These are phyloP conservation scores for Hypoxylon sp. DNA, from an alignment of 2,329 filamentous ascomycete species.

Conservation along the genomic window DNA sequence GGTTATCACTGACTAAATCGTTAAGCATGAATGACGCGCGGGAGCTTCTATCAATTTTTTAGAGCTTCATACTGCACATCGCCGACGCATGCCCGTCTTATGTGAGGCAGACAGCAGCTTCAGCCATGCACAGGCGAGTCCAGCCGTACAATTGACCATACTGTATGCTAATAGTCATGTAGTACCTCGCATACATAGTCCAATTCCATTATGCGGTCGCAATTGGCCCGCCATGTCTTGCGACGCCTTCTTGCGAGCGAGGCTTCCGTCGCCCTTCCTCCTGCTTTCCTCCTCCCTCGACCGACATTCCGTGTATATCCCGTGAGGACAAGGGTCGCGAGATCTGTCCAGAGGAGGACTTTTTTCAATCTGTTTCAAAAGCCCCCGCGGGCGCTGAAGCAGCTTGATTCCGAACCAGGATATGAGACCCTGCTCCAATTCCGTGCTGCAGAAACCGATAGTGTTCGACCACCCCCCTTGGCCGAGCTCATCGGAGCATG, in stretches of 20 bases:
- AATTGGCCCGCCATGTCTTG: slow-evolving; percentile 55
- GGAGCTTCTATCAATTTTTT: slow-evolving; percentile 38
- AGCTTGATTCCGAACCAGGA: slow-evolving; percentile 75
- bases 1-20: slow-evolving; percentile 22
- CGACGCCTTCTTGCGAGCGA: slow-evolving; percentile 53
- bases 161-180: slow-evolving; percentile 41
- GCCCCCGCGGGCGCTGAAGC: slow-evolving; percentile 69
- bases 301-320: slow-evolving; percentile 50
- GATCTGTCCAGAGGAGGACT: slow-evolving; percentile 60
- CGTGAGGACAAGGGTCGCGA: slow-evolving; percentile 46
- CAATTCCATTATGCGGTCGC: slow-evolving; percentile 53
- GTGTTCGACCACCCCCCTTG: slow-evolving; percentile 72
- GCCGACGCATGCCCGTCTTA: slow-evolving; percentile 14
- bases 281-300: slow-evolving; percentile 33
- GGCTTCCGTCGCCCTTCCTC: slow-evolving; percentile 34
- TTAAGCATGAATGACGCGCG: slow-evolving; percentile 36
- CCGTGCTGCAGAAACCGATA: slow-evolving; percentile 70
- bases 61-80: slow-evolving; percentile 20
- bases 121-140: slow-evolving; percentile 51
- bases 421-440: slow-evolving; percentile 79
- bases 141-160: slow-evolving; percentile 1
- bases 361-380: slow-evolving; percentile 75
- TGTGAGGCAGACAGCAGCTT: slow-evolving; percentile 25
- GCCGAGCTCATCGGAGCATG: slow-evolving; percentile 75
- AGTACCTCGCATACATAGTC: slow-evolving; percentile 48